Evolutionary conservation across 2,329 filamentous ascomycete genomes (phyloP).

Genomic region (Fusarium circinatum): DNA sequence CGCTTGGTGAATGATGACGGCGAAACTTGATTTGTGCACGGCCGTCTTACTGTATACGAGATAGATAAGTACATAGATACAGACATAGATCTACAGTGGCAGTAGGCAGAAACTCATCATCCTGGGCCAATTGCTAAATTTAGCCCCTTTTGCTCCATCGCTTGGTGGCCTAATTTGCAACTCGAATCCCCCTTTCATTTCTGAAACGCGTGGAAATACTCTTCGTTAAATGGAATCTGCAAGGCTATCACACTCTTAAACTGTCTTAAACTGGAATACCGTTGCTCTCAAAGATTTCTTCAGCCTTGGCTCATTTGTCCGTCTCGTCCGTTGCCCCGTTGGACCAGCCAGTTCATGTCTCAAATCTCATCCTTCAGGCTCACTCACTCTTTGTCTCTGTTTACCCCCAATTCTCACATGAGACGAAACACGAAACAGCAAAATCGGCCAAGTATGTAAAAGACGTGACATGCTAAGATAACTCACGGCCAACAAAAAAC

Average conservation of each 20-base stretch:
- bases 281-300: background rate
- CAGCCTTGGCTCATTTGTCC: background rate
- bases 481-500: background rate
- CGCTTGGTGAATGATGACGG: background rate
- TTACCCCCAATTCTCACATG: conserved; percentile 13
- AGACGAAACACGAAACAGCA: conserved; percentile 26
- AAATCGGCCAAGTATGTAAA: conserved; percentile 24
- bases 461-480: background rate
- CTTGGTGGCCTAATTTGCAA: conserved; percentile 43
- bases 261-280: conserved; percentile 8
- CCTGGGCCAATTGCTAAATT: conserved; percentile 42
- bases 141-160: conserved; percentile 40
- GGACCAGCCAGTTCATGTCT: conserved; percentile 32
- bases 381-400: conserved; percentile 5
- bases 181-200: conserved; percentile 18
- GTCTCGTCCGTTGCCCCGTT: conserved; percentile 13
- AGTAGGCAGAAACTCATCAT: conserved; percentile 11
- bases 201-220: background rate
- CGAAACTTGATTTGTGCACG: conserved; percentile 20
- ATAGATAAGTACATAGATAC: background rate
- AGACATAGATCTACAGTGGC: conserved; percentile 30
- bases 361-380: conserved; percentile 7
- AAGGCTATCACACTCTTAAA: background rate
- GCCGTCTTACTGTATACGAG: background rate
- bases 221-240: background rate